These are phyloP conservation scores for Globisporangium ultimum DNA, from an alignment of 352 stramenopile genomes.

Conservation along the genomic window DNA sequence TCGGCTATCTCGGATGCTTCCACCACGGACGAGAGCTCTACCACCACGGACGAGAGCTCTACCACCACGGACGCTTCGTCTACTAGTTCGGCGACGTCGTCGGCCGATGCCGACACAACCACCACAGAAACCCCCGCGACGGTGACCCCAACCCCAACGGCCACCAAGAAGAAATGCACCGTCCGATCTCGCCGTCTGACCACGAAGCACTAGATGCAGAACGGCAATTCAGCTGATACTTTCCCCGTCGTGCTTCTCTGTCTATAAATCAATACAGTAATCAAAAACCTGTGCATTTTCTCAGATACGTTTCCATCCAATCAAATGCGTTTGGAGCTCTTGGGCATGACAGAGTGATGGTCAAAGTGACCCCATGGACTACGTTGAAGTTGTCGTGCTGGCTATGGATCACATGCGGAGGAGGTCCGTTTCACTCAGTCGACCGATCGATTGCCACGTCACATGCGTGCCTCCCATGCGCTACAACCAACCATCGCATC, in stretches of 20 bases:
- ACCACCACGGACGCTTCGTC: conserved; percentile 3
- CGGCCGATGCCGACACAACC: background rate
- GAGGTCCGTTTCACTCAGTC: conserved; percentile 1
- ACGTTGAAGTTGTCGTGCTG: conserved; percentile 4
- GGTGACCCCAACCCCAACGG: background rate
- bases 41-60: background rate
- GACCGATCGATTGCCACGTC: background rate
- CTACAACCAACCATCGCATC: conserved; percentile 1
- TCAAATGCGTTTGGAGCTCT: too few relatives aligned
- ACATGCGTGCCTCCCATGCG: background rate
- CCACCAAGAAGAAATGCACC: background rate
- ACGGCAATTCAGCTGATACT: too few relatives aligned
- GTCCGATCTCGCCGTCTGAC: too few relatives aligned
- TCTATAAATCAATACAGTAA: too few relatives aligned
- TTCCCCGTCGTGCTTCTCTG: too few relatives aligned
- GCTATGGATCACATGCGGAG: too few relatives aligned
- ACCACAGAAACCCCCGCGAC: background rate
- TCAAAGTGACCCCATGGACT: too few relatives aligned
- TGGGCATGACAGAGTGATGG: too few relatives aligned
- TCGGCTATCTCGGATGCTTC: conserved; percentile 4
- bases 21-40: background rate
- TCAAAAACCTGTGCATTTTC: too few relatives aligned
- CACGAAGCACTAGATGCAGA: too few relatives aligned
- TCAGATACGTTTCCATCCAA: too few relatives aligned
- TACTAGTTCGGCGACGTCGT: background rate